Conservation (phyloP, 257 asterid genomes). For the Euphrasia confusa region DNA sequence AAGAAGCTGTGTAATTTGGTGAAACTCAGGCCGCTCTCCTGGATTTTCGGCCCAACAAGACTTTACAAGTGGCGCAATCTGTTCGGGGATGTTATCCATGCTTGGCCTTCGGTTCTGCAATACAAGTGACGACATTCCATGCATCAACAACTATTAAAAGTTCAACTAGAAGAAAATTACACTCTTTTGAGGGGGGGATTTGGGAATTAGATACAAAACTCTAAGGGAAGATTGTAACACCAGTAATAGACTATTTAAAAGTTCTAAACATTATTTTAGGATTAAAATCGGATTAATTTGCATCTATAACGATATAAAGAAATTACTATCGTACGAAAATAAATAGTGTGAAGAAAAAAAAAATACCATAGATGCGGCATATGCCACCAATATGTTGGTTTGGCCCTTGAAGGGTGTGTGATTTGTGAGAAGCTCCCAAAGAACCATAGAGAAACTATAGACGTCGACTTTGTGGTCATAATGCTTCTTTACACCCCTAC, state of each 20-base stretch:
- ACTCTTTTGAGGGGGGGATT: not conserved
- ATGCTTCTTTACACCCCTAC: constrained; percentile 43
- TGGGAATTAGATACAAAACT: not conserved
- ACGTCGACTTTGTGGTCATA: constrained; percentile 67
- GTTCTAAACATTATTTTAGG: not conserved
- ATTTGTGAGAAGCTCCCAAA: constrained; percentile 63
- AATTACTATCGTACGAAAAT: not conserved
- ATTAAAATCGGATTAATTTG: not conserved
- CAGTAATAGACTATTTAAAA: not conserved
- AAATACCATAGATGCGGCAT: constrained; percentile 52
- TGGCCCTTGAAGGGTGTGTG: constrained; percentile 53
- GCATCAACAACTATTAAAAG: not conserved
- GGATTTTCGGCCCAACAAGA: constrained; percentile 68
- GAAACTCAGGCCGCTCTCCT: constrained; percentile 52
- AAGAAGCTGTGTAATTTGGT: constrained; percentile 39
- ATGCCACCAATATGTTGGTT: constrained; percentile 50
- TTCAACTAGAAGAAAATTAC: not conserved
- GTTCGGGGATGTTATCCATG: constrained; percentile 45
- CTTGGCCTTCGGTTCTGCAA: constrained; percentile 56
- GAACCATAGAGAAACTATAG: constrained; percentile 60
- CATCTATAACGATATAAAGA: not conserved
- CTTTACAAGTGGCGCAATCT: constrained; percentile 38
- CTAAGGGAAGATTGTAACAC: not conserved
- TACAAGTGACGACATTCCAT: not conserved
- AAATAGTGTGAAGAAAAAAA: not conserved